Conservation (phyloP, 2,329 filamentous ascomycete genomes). For the Geosmithia putterillii region DNA sequence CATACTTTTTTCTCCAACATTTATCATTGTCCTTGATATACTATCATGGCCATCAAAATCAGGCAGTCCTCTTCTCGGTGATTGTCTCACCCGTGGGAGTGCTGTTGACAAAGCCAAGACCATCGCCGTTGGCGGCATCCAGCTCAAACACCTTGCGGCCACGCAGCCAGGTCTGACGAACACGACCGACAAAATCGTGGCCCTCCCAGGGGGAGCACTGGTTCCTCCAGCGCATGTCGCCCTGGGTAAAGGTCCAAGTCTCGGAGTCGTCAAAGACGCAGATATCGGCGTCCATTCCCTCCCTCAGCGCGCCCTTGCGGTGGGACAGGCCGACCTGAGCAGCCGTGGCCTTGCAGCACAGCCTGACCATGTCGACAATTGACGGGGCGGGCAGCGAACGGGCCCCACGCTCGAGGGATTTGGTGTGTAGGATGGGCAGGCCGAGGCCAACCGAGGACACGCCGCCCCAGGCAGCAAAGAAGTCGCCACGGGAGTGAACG, state of each 20-base stretch:
- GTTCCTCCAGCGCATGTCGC: constrained; percentile 90
- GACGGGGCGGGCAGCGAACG: constrained; percentile 27
- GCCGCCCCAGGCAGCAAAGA: constrained; percentile 93
- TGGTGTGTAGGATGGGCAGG: constrained; percentile 79
- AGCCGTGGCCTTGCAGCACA: constrained; percentile 81
- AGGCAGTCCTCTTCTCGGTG: constrained; percentile 42
- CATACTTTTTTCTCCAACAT: neutral
- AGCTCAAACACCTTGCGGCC: constrained; percentile 64
- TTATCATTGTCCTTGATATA: neutral
- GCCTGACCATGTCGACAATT: constrained; percentile 70
- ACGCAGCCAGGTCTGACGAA: constrained; percentile 75
- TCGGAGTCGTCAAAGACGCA: constrained; percentile 84
- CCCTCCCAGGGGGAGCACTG: constrained; percentile 86
- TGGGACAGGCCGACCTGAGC: constrained; percentile 75
- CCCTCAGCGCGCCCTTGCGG: constrained; percentile 62
- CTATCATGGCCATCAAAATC: constrained; percentile 4
- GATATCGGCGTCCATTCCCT: constrained; percentile 80
- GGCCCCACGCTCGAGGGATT: constrained; percentile 49
- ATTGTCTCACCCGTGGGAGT: constrained; percentile 42
- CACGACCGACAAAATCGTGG: constrained; percentile 62
- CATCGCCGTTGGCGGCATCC: constrained; percentile 47
- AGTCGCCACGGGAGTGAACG: constrained; percentile 52
- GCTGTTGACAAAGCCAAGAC: constrained; percentile 23
- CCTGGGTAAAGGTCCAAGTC: constrained; percentile 59
- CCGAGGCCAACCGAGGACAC: constrained; percentile 91